A percentile compares a stretch with the other conserved stretches of the same genome.
Conservation (phyloP, 2,329 filamentous ascomycete species). For the Xylaria sp. region DNA sequence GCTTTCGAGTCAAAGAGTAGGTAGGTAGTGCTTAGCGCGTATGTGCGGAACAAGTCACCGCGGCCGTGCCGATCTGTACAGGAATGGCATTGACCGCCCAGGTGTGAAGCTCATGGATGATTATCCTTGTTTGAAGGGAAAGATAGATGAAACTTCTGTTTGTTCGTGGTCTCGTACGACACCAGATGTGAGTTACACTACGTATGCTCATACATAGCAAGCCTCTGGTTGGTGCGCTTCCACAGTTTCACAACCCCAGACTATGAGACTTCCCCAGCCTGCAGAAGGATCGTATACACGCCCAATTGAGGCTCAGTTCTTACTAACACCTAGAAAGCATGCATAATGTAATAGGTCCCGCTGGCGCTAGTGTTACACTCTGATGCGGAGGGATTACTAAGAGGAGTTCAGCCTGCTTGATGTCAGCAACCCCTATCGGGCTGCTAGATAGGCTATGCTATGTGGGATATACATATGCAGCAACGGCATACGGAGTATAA, state of each 20-base stretch:
- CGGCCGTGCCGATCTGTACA: no score
- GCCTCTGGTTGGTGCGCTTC: no score
- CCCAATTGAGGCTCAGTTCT: background rate
- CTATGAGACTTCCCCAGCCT: background rate
- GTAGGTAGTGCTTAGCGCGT: no score
- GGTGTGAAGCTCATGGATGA: no score
- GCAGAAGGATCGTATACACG: background rate
- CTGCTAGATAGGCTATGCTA: slow-evolving; percentile 4
- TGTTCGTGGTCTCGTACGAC: no score
- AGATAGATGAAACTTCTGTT: no score
- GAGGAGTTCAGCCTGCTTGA: slow-evolving; percentile 1
- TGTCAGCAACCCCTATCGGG: slow-evolving; percentile 1
- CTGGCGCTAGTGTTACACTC: background rate
- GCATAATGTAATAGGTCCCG: background rate
- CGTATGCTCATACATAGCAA: no score
- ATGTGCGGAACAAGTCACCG: no score
- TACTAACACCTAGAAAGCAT: background rate
- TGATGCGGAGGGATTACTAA: slow-evolving; percentile 18
- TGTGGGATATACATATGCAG: background rate
- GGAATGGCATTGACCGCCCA: no score
- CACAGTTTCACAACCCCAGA: background rate
- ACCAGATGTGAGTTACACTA: no score
- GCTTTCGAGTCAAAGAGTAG: background rate
- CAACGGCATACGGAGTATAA: background rate
- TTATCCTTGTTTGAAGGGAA: no score